These are phyloP conservation scores for Debaryomyces sp. DNA, from an alignment of 1,139 yeast genomes.

Conservation along the genomic window DNA sequence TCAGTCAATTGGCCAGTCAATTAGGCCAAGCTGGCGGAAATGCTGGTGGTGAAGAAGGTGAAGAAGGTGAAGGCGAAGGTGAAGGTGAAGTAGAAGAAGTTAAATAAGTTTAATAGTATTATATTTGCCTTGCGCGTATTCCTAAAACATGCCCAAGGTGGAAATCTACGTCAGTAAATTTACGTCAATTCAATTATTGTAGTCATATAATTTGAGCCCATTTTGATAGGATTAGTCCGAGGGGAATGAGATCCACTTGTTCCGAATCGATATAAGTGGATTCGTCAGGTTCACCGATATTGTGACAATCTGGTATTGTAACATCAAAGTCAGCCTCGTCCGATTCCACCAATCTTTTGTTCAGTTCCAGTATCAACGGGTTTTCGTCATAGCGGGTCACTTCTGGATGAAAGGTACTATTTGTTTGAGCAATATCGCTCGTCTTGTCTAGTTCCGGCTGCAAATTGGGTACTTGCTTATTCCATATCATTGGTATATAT, in stretches of 20 bases:
- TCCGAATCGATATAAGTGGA: background rate
- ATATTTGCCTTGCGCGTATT: background rate
- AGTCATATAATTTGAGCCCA: slow-evolving; percentile 11
- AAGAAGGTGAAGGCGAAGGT: slow-evolving; percentile 31
- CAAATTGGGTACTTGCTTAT: slow-evolving; percentile 8
- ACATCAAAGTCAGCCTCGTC: background rate
- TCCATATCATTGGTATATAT: slow-evolving; percentile 4
- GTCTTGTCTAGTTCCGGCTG: background rate
- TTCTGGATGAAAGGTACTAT: background rate
- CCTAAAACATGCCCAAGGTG: background rate
- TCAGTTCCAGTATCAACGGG: background rate
- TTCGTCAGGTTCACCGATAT: background rate
- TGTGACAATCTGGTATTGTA: background rate
- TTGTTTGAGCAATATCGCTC: background rate
- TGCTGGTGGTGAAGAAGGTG: slow-evolving; percentile 28
- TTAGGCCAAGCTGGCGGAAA: slow-evolving; percentile 45
- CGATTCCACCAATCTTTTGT: background rate
- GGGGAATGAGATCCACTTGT: slow-evolving; percentile 8
- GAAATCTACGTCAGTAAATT: background rate
- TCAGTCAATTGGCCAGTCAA: slow-evolving; percentile 45
- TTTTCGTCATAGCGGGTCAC: background rate
- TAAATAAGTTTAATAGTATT: slow-evolving; percentile 12
- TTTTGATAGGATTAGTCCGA: slow-evolving; percentile 15
- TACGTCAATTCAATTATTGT: background rate
- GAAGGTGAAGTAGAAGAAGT: slow-evolving; percentile 27